phyloP scores from a whole-genome alignment of 1,284 basidiomycete species.

The Pascua sp. region DNA sequence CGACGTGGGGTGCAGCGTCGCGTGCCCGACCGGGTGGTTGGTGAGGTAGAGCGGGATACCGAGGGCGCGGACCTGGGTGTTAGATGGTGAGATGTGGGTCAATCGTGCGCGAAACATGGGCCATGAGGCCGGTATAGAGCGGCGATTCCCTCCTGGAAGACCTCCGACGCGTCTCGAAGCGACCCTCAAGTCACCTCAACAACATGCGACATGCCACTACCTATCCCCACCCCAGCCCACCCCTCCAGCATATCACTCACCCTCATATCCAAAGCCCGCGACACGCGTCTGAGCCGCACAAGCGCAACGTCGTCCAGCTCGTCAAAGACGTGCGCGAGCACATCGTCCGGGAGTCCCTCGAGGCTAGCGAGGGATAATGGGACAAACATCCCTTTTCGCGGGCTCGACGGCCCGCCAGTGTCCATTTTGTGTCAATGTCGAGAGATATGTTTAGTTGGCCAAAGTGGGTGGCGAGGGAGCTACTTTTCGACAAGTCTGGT shows the following conservation, averaged over 20 bases:
- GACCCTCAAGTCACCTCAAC: no score
- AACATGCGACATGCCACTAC: no score
- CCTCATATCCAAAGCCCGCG: constrained; percentile 12
- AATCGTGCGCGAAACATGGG: not conserved
- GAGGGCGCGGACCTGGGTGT: constrained; percentile 25
- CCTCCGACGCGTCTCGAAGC: no score
- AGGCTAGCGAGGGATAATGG: constrained; percentile 13
- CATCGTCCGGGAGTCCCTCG: constrained; percentile 40
- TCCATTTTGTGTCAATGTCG: not conserved
- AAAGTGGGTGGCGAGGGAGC: not conserved
- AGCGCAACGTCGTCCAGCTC: constrained; percentile 25
- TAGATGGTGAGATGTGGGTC: constrained; percentile 1
- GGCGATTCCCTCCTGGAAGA: no score
- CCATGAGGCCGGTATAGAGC: no score
- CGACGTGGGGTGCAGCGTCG: constrained; percentile 21
- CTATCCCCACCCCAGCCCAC: no score
- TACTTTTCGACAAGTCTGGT: not conserved
- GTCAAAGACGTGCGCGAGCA: constrained; percentile 28
- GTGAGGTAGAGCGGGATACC: constrained; percentile 36
- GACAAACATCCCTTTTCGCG: not conserved
- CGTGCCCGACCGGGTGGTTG: constrained; percentile 24
- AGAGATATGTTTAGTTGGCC: not conserved
- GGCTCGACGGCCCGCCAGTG: not conserved
- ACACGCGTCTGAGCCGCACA: constrained; percentile 17
- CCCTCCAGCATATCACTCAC: constrained; percentile 20